Evolutionary conservation across 805 yeast genomes (phyloP), one percentile per base, ranked within the genome.

Genomic region (Diddensiella transvaalensis): DNA sequence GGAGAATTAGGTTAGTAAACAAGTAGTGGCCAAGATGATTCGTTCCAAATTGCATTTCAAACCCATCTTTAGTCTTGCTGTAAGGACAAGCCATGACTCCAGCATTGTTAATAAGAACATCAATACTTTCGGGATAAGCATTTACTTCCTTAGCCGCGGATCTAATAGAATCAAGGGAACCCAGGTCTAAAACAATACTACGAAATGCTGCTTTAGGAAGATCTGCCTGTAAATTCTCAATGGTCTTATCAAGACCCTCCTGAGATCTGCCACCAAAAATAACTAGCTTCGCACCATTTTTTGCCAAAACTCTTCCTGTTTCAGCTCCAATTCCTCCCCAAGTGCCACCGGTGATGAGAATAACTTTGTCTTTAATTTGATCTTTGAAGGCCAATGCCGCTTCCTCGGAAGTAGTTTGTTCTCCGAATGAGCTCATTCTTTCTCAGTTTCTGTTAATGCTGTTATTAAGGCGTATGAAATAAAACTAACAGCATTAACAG

Each of bases 31-130:
- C 77, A 10, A 87, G 67, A 61, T 82, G 87, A 61, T 86, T 85
- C 1, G 89, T 82, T 59, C 86, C 95, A 50, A 86, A 67, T 60
- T 87, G 95, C 13, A 85, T 73, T 63, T 88, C 96, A 62, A 85
- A 85, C 2, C 79, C 80, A 57, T 84, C 88, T 30, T 70, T 73
- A 0, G 96, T 85, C 26, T 72, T 55, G 18, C 76, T 70, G 62
- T 70, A 80, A 0, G 95, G 91, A n/a, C 82, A 70, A 13, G 85
- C 89, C 80, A 85, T 82, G 3, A 83, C 79, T 1, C 95, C 93
- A 1, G 95, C 90, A 63, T 87, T 87, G 57, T 85, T 79, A 40
- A 87, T 74, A 29, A 87, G 70, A 19, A 87, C 64, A 62, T 86
- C 81, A 24, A 87, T 11, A 8, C 8, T 11, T 24, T 46, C 26